Base-by-base conservation (phyloP, 192 early-diverging fungal species). In the Podila clonocystis region DNA sequence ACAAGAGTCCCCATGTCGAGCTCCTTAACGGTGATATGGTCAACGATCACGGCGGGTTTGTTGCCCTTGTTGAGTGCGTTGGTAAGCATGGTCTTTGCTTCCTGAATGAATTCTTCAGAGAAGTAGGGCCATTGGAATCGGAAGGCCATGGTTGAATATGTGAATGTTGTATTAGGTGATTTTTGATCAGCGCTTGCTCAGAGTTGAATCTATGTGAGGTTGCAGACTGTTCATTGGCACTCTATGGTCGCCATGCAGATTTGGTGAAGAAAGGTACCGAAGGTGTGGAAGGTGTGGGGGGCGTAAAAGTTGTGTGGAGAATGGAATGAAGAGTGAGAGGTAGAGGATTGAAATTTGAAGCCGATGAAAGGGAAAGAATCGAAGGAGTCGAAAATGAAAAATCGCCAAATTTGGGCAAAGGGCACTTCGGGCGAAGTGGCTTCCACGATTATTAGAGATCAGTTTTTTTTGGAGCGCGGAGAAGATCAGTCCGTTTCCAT, bases 51-150 rank as follows among this genome's bases (percentile, higher is more conserved):
- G 50, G 91, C 89, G 13, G 97, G 97, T 67, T 96, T 97, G 73
- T 94, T 93, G 34, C 94, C 95, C 71, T 96, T 96, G 87, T 98
- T 98, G 31, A 99, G 89, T 20, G 98, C 97, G 20, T 88, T 89
- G 38, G 95, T 94, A 26, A 99, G 89, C 82, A 96, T 92, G 36
- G 89, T 84, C 75, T 92, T 90, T 26, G 97, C 97, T 75, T 95
- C 90, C 22, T 93, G 88, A 62, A 95, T 92, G 77, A 99, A 98
- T 65, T 94, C 93, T 38, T 86, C 82, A 73, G 91, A 91, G 84
- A 99, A 99, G 28, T 88, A 83, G 19, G 95, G 94, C 98, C 98
- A 99, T 82, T 95, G 96, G 85, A 99, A 95, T 77, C 93, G 95
- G 88, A 99, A 99, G 28, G 94, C 90, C 96, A 97, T 97, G 64